Evolutionary conservation across 148 eudicot species (phyloP).

Genomic region (Mesembryanthemum crystallinum): DNA sequence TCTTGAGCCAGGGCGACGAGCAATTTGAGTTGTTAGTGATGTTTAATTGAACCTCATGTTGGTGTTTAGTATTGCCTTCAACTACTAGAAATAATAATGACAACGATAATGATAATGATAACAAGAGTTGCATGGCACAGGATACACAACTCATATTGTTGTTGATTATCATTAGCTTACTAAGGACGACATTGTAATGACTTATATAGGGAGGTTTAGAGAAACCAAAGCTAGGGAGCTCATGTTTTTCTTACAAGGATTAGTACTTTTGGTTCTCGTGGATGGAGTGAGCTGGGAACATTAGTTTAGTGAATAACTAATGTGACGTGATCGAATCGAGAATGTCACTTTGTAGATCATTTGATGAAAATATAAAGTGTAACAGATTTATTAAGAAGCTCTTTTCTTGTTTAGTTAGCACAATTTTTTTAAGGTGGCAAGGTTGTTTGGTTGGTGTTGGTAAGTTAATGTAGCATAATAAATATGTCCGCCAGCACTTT

Average conservation of each 20-base stretch:
- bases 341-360: background rate
- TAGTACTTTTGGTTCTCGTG: conserved; percentile 28
- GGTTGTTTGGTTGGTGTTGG: background rate
- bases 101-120: background rate
- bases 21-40: conserved; percentile 19
- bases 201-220: conserved; percentile 11
- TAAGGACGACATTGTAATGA: background rate
- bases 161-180: background rate
- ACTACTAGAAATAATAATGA: background rate
- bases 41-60: conserved; percentile 11
- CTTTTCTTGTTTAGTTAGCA: conserved; percentile 10
- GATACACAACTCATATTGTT: conserved; percentile 14
- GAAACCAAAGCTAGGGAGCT: background rate
- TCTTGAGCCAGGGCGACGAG: conserved; percentile 47
- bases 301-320: conserved; percentile 12
- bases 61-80: background rate
- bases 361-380: background rate
- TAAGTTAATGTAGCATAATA: background rate
- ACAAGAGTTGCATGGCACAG: too few species aligned
- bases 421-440: conserved; percentile 19
- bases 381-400: conserved; percentile 2
- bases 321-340: background rate
- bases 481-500: background rate
- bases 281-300: conserved; percentile 1
- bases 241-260: conserved; percentile 29